Evolutionary conservation across 768 basidiomycete genomes (phyloP), one percentile per base, ranked within the genome.

Genomic region (Mycena galericulata): DNA sequence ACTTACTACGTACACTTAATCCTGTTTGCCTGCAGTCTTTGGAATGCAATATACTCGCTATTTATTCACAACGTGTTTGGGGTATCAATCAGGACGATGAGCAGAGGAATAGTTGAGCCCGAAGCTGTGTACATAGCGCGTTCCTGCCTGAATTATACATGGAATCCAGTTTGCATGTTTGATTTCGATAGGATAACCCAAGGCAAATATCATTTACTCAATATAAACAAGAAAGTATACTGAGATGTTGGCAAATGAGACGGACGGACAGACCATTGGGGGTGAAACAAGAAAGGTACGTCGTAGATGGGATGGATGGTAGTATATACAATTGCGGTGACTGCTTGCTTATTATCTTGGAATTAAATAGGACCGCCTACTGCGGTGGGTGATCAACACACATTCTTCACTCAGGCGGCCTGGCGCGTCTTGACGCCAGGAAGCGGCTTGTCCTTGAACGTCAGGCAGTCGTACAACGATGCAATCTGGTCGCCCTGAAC

Each of bases 401-500:
- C 34, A 36, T 50, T 24, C 49, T 50, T 18, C 9, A 26, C 20
- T 55, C 12, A 20, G 17, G 10, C 36, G 17, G 34, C 30, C 50
- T 34, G 10, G 34, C n/a, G 53, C 22, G 4, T 17, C 5, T 15
- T 26, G 49, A 26, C n/a, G 9, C 27, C 32, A 30, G 43, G 3
- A 30, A 59, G 6, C 18, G 88, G 85, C 70, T 88, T 92, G 73
- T 95, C 92, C 73, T 88, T 87, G 82, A 93, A 96, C 41, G 83
- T 85, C 70, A 98, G 82, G 34, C 96, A 83, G 73, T 94, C 94
- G 79, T 97, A 97, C 27, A 98, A 79, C 0, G 92, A 89, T n/a
- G 95, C 92, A 65, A 98, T 97, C 79, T 97, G 96, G 80, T 97
- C 94, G 26, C 96, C 96, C 94, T 96, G 75, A 70, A 27, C 73